phyloP scores from a whole-genome alignment of 2,329 filamentous ascomycete genomes.

The Cercospora sesami region DNA sequence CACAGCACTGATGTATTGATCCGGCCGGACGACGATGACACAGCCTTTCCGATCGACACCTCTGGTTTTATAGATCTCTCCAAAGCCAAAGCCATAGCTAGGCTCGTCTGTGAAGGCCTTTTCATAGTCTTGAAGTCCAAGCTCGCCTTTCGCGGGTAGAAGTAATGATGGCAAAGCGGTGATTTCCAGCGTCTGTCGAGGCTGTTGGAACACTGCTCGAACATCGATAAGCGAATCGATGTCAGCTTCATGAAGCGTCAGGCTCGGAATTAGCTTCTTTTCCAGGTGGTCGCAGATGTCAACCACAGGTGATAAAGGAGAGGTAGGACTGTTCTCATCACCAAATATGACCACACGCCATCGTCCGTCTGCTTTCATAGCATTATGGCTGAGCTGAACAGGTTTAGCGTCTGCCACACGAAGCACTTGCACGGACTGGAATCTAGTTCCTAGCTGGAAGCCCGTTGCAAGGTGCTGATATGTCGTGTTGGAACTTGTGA shows the following conservation, averaged over 20 bases:
- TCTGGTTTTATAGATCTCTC: slow-evolving; percentile 55
- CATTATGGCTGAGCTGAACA: slow-evolving; percentile 37
- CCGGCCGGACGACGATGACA: slow-evolving; percentile 62
- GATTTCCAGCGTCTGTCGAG: slow-evolving; percentile 34
- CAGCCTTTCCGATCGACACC: slow-evolving; percentile 61
- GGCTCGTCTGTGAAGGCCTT: slow-evolving; percentile 51
- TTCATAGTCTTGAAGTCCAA: slow-evolving; percentile 41
- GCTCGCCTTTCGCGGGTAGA: slow-evolving; percentile 44
- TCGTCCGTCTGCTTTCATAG: slow-evolving; percentile 39
- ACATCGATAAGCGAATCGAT: slow-evolving; percentile 59
- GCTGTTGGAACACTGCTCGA: slow-evolving; percentile 37
- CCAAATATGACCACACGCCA: slow-evolving; percentile 40
- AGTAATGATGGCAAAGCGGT: slow-evolving; percentile 47
- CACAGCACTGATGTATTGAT: slow-evolving; percentile 60
- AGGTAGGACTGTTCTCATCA: slow-evolving; percentile 23
- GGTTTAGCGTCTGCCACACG: slow-evolving; percentile 40
- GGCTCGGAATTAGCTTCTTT: slow-evolving; percentile 32
- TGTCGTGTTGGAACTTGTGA: slow-evolving; percentile 28
- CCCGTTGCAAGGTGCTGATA: slow-evolving; percentile 37
- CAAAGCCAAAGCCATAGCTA: slow-evolving; percentile 41
- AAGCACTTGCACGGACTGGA: slow-evolving; percentile 37
- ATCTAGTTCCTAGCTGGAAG: slow-evolving; percentile 37
- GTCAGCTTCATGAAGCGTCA: slow-evolving; percentile 42
- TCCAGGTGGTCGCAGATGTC: slow-evolving; percentile 31
- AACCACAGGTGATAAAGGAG: slow-evolving; percentile 25